Base-by-base conservation (phyloP, 352 stramenopile genomes). In the Globisporangium irregulare region DNA sequence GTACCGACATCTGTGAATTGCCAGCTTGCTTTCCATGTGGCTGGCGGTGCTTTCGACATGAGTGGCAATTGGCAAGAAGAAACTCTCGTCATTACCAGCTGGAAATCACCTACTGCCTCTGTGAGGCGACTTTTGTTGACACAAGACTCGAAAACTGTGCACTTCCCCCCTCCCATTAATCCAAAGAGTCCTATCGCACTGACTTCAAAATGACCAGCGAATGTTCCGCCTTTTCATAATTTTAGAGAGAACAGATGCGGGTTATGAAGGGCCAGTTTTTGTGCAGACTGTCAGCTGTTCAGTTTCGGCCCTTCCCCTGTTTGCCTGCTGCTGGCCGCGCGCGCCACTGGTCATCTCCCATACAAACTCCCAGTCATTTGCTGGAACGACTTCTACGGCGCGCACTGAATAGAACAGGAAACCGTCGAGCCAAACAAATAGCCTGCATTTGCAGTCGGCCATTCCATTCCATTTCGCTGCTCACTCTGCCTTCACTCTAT, bases 351-450 rank as follows among this genome's bases (percentile, higher is more conserved):
- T 48, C 41, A n/a, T n/a, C 41, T 48, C 5, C 4, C 15, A 62
- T 62, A 51, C 57, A 62, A 62, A 59, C 15, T 22, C 14, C 25
- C 29, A 59, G 53, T 59, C 4, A 36, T 36, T 36, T 58, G 29
- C 25, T 24, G 25, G 53, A 59, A 59, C 14, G 53, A 59, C 53
- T 58, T n/a, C 53, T 59, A 59, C 53, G 12, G 14, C 4, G 25
- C 22, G 46, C 38, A 55, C 59, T 53, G n/a, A 51, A 38, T 32
- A 7, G 25, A 25, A 46, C 9, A 46, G 38, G 32, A 41, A 41
- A 41, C 34, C 8, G 34, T 41, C 34, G 34, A 41, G 34, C 34
- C 34, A 10, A 46, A 46, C 38, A 12, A 43, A 15, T 10, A 43
- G 12, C 12, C 38, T 10, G 41, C 41, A 48, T 48, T 48, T 48